These are phyloP conservation scores for Brettanomyces bruxellensis DNA, from an alignment of 805 yeast genomes.

Conservation along the genomic window DNA sequence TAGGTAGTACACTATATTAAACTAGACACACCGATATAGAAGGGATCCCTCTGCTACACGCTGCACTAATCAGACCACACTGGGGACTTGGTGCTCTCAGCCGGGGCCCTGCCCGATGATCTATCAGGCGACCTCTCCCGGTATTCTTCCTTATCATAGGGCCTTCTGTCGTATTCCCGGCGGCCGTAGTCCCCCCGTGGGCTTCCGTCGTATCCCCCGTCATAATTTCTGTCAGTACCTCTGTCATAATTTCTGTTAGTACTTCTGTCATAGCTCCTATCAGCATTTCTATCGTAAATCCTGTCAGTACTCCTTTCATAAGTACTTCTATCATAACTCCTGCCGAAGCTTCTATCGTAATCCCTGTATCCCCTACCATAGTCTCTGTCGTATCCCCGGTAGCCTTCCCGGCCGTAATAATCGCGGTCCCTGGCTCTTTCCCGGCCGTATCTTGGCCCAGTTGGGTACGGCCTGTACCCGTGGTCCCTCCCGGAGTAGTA, in stretches of 20 bases:
- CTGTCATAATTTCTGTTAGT: slow-evolving; percentile 3
- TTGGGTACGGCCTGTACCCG: not conserved
- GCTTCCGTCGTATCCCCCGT: slow-evolving; percentile 3
- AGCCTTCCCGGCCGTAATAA: not conserved
- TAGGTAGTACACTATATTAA: too few species aligned
- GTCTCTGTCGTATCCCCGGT: slow-evolving; percentile 4
- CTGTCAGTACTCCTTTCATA: not conserved
- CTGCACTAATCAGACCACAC: slow-evolving; percentile 12
- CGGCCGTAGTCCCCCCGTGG: slow-evolving; percentile 5
- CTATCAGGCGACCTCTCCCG: slow-evolving; percentile 7
- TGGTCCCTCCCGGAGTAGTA: slow-evolving; percentile 2
- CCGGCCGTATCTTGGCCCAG: too few species aligned
- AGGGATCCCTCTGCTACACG: too few species aligned
- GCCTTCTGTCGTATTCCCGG: slow-evolving; percentile 9
- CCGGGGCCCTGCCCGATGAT: not conserved
- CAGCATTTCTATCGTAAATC: slow-evolving; percentile 2
- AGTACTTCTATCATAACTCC: slow-evolving; percentile 8
- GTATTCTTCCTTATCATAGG: slow-evolving; percentile 4
- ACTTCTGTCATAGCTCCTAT: slow-evolving; percentile 7
- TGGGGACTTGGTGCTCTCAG: slow-evolving; percentile 9
- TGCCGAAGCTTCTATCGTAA: slow-evolving; percentile 1
- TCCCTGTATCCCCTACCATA: slow-evolving; percentile 3
- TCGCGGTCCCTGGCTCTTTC: too few species aligned
- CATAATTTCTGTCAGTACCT: slow-evolving; percentile 4
- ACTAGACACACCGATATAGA: too few species aligned